These are phyloP conservation scores for Sclerotinia glacialis DNA, from an alignment of 2,329 filamentous ascomycete genomes.

Conservation along the genomic window DNA sequence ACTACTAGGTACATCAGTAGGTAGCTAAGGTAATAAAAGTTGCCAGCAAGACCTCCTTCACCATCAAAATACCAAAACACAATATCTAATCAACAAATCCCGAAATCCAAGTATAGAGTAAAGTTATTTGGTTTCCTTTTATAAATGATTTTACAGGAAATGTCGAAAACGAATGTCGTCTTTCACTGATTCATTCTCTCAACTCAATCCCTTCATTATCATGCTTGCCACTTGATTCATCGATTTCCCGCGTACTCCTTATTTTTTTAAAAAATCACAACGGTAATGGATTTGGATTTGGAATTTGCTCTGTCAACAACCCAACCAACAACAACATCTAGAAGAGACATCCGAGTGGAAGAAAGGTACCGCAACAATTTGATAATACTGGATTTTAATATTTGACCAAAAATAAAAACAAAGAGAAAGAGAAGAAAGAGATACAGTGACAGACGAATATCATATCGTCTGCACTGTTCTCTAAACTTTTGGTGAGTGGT, in stretches of 20 bases:
- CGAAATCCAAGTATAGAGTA: too few relatives aligned
- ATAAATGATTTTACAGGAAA: too few relatives aligned
- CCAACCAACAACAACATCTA: neutral
- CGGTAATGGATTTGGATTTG: too few relatives aligned
- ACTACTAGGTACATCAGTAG: too few relatives aligned
- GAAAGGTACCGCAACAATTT: neutral
- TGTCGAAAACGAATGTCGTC: too few relatives aligned
- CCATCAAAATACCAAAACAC: too few relatives aligned
- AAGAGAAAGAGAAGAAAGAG: conserved; percentile 27
- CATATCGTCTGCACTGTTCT: conserved; percentile 62
- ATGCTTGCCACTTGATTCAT: neutral
- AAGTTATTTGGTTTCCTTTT: too few relatives aligned
- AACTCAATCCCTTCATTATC: neutral
- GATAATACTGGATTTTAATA: neutral
- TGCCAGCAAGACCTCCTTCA: neutral
- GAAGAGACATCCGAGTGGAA: neutral
- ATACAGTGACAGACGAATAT: conserved; percentile 58
- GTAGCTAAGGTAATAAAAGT: neutral
- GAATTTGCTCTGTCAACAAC: neutral
- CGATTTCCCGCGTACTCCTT: neutral
- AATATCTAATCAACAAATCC: too few relatives aligned
- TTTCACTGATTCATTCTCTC: neutral
- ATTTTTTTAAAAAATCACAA: too few relatives aligned
- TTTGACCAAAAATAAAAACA: neutral
- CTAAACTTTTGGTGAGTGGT: conserved; percentile 29